Evolutionary conservation across 352 stramenopile species (phyloP).

Genomic region (Phytophthora pistaciae): DNA sequence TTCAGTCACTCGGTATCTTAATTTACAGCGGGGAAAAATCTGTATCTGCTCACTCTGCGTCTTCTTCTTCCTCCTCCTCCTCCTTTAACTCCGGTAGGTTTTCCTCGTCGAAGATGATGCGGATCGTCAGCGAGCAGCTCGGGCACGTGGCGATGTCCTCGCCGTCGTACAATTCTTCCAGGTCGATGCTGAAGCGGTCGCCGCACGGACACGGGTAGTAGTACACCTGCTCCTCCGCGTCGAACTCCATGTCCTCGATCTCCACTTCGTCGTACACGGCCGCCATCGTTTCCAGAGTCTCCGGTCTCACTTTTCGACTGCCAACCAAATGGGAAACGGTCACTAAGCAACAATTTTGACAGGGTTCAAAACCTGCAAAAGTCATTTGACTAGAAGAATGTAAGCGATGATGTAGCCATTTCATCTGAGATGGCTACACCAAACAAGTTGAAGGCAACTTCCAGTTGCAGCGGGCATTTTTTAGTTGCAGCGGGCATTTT

Average conservation of each 20-base stretch:
- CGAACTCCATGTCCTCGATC: conserved; percentile 98
- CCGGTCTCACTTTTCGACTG: conserved; percentile 1
- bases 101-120: conserved; percentile 96
- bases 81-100: conserved; percentile 77
- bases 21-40: conserved; percentile 13
- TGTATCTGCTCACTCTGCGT: conserved; percentile 7
- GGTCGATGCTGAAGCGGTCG: conserved; percentile 92
- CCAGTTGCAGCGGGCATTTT: conserved; percentile 2
- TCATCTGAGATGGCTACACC: conserved; percentile 17
- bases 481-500: conserved; percentile 15
- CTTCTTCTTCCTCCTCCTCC: conserved; percentile 59
- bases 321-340: conserved; percentile 22
- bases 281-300: conserved; percentile 54
- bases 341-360: neutral
- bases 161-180: conserved; percentile 92
- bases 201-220: conserved; percentile 98
- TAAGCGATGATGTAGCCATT: conserved; percentile 13
- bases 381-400: conserved; percentile 13
- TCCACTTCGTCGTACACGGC: conserved; percentile 98
- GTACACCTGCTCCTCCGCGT: conserved; percentile 94
- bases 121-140: conserved; percentile 97
- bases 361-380: conserved; percentile 24
- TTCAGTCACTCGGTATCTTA: conserved; percentile 12
- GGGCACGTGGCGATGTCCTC: conserved; percentile 98
- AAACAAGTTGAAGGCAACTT: conserved; percentile 16